Conservation (phyloP, 2,329 filamentous ascomycete species). For the Colletotrichum musae region DNA sequence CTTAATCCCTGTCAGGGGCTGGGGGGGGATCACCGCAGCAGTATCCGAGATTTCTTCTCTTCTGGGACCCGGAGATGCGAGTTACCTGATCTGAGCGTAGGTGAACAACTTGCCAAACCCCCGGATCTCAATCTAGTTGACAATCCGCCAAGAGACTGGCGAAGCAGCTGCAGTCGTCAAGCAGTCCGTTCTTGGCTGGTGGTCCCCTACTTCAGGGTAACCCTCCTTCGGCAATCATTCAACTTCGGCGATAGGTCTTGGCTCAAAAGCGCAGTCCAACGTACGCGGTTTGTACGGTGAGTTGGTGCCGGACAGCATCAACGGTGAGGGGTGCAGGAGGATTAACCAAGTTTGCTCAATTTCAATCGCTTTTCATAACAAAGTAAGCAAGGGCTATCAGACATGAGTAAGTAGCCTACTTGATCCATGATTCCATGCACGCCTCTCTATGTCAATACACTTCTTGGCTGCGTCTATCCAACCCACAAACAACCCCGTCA, state of each 20-base stretch:
- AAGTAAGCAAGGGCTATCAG: slow-evolving; percentile 5
- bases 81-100: too few relatives aligned
- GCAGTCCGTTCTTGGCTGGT: background rate
- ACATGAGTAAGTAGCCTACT: background rate
- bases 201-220: background rate
- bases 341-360: slow-evolving; percentile 6
- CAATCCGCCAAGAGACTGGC: slow-evolving; percentile 14
- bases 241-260: too few relatives aligned
- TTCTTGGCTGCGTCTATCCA: too few relatives aligned
- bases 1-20: slow-evolving; percentile 11
- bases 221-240: too few relatives aligned
- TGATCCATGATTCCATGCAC: too few relatives aligned
- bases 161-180: background rate
- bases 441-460: too few relatives aligned
- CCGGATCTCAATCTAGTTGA: slow-evolving; percentile 25
- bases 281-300: too few relatives aligned
- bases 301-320: too few relatives aligned
- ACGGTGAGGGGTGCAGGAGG: background rate
- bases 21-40: background rate
- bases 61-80: too few relatives aligned
- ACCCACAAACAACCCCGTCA: too few relatives aligned
- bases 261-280: too few relatives aligned
- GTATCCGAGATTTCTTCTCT: background rate
- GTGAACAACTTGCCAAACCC: background rate
- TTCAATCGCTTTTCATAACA: slow-evolving; percentile 17